Evolutionary conservation across 78 protist species (phyloP).

Genomic region (Dictyostelium capitatum): DNA sequence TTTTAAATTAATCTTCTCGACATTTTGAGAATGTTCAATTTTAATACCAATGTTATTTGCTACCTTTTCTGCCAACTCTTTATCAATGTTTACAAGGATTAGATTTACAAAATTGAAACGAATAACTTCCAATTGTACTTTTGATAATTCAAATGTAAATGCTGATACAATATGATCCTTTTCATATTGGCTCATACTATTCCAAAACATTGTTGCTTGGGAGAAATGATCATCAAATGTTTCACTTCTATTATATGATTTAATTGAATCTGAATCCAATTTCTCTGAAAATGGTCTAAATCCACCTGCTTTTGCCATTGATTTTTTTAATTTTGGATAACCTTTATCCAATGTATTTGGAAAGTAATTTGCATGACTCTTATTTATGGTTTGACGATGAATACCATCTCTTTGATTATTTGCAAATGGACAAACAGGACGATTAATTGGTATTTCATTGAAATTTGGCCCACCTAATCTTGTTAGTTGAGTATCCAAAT

Average conservation of each 20-base stretch:
- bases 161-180: conserved; percentile 30
- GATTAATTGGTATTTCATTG: conserved; percentile 76
- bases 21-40: neutral
- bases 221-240: conserved; percentile 44
- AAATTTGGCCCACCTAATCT: conserved; percentile 69
- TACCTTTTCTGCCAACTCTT: neutral
- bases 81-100: neutral
- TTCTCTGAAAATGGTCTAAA: conserved; percentile 19
- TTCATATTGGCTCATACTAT: conserved; percentile 20
- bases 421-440: conserved; percentile 57
- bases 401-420: conserved; percentile 75
- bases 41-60: neutral
- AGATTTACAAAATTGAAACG: neutral
- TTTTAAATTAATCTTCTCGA: neutral
- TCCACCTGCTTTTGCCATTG: neutral
- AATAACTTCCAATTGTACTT: neutral
- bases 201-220: conserved; percentile 41
- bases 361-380: conserved; percentile 14
- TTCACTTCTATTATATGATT: conserved; percentile 7
- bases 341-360: conserved; percentile 48
- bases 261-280: neutral
- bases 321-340: neutral
- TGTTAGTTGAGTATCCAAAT: conserved; percentile 76
- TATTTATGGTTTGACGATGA: conserved; percentile 19
- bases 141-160: conserved; percentile 42